Percentiles rank a stretch among this genome's conserved stretches.
These are phyloP conservation scores for Hyphopichia pseudoburtonii DNA, from an alignment of 1,139 yeast species.

Conservation along the genomic window DNA sequence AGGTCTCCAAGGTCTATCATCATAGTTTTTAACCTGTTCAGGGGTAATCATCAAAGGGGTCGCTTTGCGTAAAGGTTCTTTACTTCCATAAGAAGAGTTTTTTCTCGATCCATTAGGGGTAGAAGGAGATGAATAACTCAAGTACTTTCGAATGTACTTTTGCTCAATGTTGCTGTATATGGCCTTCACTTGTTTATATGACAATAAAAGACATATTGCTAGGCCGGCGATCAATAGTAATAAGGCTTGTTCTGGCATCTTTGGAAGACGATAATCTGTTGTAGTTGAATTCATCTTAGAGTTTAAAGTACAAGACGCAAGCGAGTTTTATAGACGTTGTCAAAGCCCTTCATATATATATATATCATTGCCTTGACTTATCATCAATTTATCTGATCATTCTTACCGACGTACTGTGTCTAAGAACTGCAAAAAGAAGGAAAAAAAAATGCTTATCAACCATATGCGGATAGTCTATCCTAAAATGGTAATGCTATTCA, in stretches of 20 bases:
- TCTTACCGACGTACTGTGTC: no score
- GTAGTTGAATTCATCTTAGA: no score
- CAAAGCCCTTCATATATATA: no score
- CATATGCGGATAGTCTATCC: neutral
- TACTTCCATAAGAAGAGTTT: slow-evolving; percentile 11
- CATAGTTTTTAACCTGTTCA: slow-evolving; percentile 62
- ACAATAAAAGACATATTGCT: slow-evolving; percentile 12
- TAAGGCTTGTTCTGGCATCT: slow-evolving; percentile 1
- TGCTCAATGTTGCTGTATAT: slow-evolving; percentile 4
- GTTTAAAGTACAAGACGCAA: no score
- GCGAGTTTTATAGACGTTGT: no score
- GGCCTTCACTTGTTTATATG: slow-evolving; percentile 15
- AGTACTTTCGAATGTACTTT: slow-evolving; percentile 1
- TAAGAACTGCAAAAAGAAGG: neutral
- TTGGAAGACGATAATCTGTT: no score
- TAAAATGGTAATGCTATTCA: neutral
- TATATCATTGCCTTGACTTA: no score
- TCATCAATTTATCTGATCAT: no score
- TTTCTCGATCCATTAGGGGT: slow-evolving; percentile 2
- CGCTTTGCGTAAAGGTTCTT: slow-evolving; percentile 42
- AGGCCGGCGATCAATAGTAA: slow-evolving; percentile 14
- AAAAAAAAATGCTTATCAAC: no score
- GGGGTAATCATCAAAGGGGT: slow-evolving; percentile 66
- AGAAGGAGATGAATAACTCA: neutral
- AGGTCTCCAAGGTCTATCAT: slow-evolving; percentile 80